Conservation (phyloP, 1,139 yeast species). For the Geotrichum aggregatum region DNA sequence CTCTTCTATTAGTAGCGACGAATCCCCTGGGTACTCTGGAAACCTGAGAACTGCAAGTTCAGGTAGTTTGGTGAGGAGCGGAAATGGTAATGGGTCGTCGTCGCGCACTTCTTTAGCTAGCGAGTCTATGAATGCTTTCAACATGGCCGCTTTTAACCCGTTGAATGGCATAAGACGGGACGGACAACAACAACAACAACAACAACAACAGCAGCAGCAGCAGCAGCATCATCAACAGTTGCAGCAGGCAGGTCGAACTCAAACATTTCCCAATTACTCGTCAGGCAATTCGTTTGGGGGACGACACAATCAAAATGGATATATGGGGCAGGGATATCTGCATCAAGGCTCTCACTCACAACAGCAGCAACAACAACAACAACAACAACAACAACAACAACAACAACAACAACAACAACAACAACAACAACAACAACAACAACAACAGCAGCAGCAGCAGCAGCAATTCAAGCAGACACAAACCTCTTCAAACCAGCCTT, state of each 20-base stretch:
- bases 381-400: constrained; percentile 13
- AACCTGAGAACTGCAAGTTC: not conserved
- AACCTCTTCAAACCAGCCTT: not conserved
- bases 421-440: not conserved
- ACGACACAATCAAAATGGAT: not conserved
- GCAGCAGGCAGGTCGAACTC: not conserved
- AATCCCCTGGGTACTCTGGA: not conserved
- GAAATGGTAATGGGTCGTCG: no score
- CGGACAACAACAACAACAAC: constrained; percentile 3
- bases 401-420: constrained; percentile 10
- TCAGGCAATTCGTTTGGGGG: no score
- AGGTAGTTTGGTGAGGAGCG: not conserved
- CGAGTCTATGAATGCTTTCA: not conserved
- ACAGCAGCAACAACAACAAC: constrained; percentile 16
- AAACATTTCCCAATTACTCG: no score
- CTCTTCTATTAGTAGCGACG: constrained; percentile 1
- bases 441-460: not conserved
- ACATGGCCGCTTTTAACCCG: not conserved
- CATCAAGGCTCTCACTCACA: not conserved
- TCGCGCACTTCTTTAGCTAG: not conserved
- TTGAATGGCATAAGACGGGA: constrained; percentile 8
- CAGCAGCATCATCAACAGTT: no score
- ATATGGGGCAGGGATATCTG: not conserved
- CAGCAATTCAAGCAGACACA: constrained; percentile 1
- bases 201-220: not conserved